Base-by-base conservation (phyloP, 805 yeast genomes). In the Cephaloascus fragrans region DNA sequence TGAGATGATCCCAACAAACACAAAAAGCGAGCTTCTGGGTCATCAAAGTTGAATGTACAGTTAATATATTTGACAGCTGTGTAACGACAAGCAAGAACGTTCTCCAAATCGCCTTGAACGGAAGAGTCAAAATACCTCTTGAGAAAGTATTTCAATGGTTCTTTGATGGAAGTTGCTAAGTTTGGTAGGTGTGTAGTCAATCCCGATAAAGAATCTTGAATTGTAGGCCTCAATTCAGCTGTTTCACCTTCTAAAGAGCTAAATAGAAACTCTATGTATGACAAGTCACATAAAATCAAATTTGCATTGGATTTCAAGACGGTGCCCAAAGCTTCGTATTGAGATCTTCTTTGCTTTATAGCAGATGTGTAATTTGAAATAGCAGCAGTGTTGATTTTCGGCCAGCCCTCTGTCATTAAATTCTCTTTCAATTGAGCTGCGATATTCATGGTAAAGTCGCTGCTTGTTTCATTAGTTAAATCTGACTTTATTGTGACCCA, bases 251-350 rank as follows among this genome's bases (percentile, higher is more conserved):
- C 71, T 32, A 89, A 57, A 18, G 93, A 78, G 29, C 78, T 77
- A 45, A 88, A 79, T 16, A 89, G 57, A 49, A 87, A 88, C 37
- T 72, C 73, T 32, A 86, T 53, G 44, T 71, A 75, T 0, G 69
- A 53, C 29, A 80, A 56, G 47, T 77, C 78, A 12, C 59, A 47
- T 2, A 60, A 41, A 26, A 78, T 55, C 16, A 64, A 52, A 1
- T 52, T 47, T 1, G 73, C 64, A 32, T 71, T 63, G 26, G 70
- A 65, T 40, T 70, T 65, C 37, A 83, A 52, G 5, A 89, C 64
- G 17, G 76, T 69, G 2, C 95, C 93, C 18, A 89, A 56, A 0
- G 94, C 80, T 53, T 85, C 95, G 51, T 86, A 89, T 47, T 83
- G 86, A 31, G 69, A 57, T 48, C 72, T 70, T 47, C 93, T 68